Evolutionary conservation across 1,139 yeast genomes (phyloP), one percentile per base, ranked within the genome.

Genomic region (Suhomyces terraborum): DNA sequence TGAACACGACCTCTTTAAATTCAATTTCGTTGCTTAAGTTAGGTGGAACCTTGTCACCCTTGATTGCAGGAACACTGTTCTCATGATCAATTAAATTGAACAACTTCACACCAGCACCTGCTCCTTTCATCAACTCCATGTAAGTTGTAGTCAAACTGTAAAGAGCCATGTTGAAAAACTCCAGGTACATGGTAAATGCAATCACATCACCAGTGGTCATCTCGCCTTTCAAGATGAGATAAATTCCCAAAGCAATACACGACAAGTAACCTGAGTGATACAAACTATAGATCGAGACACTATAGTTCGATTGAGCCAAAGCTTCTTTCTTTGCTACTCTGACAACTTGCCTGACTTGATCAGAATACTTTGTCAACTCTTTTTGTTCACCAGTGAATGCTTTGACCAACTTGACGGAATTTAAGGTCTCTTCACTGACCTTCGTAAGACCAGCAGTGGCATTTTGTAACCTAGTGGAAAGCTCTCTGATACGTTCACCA

Each of bases 1-100:
- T 71, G 64, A 91, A 91, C 2, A 67, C 72, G 21, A 91, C 86
- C 50, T 88, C 65, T 41, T 69, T 63, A 55, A 93, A 84, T 47
- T 73, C 79, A 40, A 91, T 80, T 40, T 81, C 77, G 45, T 87
- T 87, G 5, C 56, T 53, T 13, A 66, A 44, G 4, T 54, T 65
- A n/a, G 76, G 75, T 9, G 69, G 60, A 3, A 78, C 56, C 17
- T 69, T 68, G 6, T 55, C 53, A 0, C 76, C 77, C 40, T 62
- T 56, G 20, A 75, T 61, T 1, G 79, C 64, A 32, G 74, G 70
- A 1, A 77, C 79, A 13, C 59, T 62, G 36, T 75, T 74, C 17
- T 60, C 58, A 43, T 67, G 63, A 45, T 75, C 79, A 30, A 75
- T 68, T 46, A 77, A 61, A 21, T 67, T 69, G 50, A 73, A 73